Base-by-base conservation (phyloP, 345 rosid genomes). In the Xanthoceras sorbifolium region DNA sequence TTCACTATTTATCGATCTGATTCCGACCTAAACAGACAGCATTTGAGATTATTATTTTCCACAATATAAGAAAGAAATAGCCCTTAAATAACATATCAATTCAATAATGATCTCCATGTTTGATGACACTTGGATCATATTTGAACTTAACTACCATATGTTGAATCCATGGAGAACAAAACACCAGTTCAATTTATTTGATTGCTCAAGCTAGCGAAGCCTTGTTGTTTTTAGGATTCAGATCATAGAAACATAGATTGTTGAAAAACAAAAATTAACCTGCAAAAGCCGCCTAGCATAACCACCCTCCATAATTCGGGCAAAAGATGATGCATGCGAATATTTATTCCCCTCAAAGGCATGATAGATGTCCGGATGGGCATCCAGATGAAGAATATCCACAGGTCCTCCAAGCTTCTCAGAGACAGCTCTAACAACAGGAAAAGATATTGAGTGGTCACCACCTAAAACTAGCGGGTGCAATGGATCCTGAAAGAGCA, bases 261-360 rank as follows among this genome's bases (percentile, higher is more conserved):
- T 52, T 46, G 70, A 31, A 40, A 73, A 65, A 78, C 31, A 36
- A 64, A 72, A 15, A 40, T 62, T 84, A 54, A 92, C 99, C 92
- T 96, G 99, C 86, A 96, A 86, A 76, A 96, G 94, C 25, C 95
- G 83, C 60, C 98, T 82, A 17, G 91, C 99, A 85, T 92, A 84
- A 67, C 97, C 99, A 77, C 99, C 98, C 84, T 96, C 99, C 99
- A 96, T 93, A 46, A 96, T 93, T 65, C 98, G 92, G 65, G 99
- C 98, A 86, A 96, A 96, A 52, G 98, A 92, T 76, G 99, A 96
- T 31, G 99, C 99, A 85, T 96, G 99, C 18, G 99, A 96, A 84
- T 90, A 93, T 52, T 84, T 89, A 52, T 96, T 96, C 18, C 99
- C 99, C 87, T 96, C 99, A 44, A 91, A 96, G 36, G 86, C 81